A percentile compares a stretch with the other conserved stretches of the same genome.
These are phyloP conservation scores for Myriosclerotinia duriaeana DNA, from an alignment of 2,329 filamentous ascomycete genomes.

Conservation along the genomic window DNA sequence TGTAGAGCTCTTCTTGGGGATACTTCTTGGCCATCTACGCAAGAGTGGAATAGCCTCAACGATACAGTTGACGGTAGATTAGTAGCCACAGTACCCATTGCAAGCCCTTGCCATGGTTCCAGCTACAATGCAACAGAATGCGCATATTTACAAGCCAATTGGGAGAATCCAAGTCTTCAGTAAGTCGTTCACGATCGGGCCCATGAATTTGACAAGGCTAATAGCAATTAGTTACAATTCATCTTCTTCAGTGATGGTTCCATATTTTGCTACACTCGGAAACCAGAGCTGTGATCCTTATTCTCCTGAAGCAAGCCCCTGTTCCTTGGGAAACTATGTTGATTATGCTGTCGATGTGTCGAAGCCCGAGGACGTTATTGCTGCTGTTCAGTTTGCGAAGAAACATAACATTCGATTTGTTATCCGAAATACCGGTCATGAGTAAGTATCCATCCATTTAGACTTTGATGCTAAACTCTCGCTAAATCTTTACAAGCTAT, in stretches of 20 bases:
- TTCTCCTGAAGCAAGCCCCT: constrained; percentile 42
- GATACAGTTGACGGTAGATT: constrained; percentile 27
- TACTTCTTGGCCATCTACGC: constrained; percentile 26
- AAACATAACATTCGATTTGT: constrained; percentile 45
- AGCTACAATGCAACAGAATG: constrained; percentile 25
- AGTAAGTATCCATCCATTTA: constrained; percentile 38
- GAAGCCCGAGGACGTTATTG: constrained; percentile 32
- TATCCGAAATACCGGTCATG: constrained; percentile 58
- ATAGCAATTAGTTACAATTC: constrained; percentile 6
- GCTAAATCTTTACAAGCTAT: constrained; percentile 38
- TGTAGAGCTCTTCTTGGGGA: constrained; percentile 28
- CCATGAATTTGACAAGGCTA: background rate
- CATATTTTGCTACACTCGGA: constrained; percentile 42
- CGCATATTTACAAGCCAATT: constrained; percentile 23
- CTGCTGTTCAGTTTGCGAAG: constrained; percentile 43
- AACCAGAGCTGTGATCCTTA: constrained; percentile 41
- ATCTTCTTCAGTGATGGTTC: constrained; percentile 36
- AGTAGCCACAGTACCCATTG: constrained; percentile 27
- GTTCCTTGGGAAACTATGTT: constrained; percentile 44
- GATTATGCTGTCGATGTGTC: constrained; percentile 38
- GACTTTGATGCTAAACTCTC: background rate
- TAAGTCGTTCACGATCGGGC: background rate
- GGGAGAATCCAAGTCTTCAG: constrained; percentile 23
- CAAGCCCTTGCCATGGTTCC: constrained; percentile 26
- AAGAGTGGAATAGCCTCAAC: constrained; percentile 29